Base-by-base conservation (phyloP, 306 rosid species). In the Lotus japonicus region DNA sequence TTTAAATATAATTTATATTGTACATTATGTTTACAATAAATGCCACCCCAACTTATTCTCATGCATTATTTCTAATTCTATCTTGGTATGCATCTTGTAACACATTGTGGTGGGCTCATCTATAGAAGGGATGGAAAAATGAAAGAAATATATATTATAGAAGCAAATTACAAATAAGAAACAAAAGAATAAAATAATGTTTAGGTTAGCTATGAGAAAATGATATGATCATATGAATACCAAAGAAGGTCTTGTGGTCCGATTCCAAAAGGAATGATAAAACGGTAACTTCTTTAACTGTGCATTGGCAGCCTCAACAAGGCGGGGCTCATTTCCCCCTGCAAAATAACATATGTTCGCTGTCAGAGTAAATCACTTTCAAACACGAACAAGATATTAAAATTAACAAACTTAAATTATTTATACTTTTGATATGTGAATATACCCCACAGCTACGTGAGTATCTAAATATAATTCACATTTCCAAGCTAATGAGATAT, bases 191-290 rank as follows among this genome's bases (percentile, higher is more conserved):
- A 38, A 53, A 48, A 62, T 61, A 31, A 64, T 49, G 68, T 13
- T 42, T 7, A 7, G 46, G 36, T 44, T 21, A 59, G 46, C 57
- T 21, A 23, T 16, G 49, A 69, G 55, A 55, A 42, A 69, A 70
- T 21, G 43, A 77, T 35, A 61, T 10, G 64, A 70, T 21, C 38
- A 77, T 35, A 61, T 10, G 64, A 74, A 19, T 90, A 94, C 99
- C 99, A 94, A 43, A 49, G 99, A 90, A 66, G 99, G 99, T 75
- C 54, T 82, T 23, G 99, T 94, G 31, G 99, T 86, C 17, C 97
- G 96, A 77, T 94, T 94, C 99, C 99, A 94, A 72, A 94, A 94
- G n/a, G 99, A 94, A 72, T 94, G 99, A 80, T 94, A 94, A 79
- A 94, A 90, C 7, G 99, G 97, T 87, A 94, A 87, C 64, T 85